Evolutionary conservation across 208 protist species (phyloP), one percentile per base, ranked within the genome.

Genomic region (Jaenimonas drosophilae): DNA sequence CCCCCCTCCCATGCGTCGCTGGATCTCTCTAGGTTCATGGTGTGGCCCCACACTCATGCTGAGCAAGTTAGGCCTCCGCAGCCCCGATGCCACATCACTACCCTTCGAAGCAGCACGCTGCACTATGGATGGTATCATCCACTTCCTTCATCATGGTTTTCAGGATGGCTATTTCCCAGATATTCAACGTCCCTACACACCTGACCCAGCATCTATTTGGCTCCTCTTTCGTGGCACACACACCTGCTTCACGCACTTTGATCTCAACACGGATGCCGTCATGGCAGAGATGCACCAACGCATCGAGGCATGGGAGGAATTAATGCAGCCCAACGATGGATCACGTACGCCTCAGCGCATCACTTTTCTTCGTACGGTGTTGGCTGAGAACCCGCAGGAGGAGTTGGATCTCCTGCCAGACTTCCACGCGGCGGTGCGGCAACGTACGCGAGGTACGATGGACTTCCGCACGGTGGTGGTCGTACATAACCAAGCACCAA

Each of bases 91-190:
- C 26, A 38, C 50, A 2, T 33, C 85, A 20, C n/a, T n/a, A n/a
- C 85, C 85, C 0, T 93, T 93, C 50, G 85, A 93, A 42, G 61
- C 73, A 56, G 80, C 79, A 0, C 79, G 76, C 46, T 88, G 75
- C 58, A 86, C 80, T 30, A 77, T 89, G 30, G 79, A 89, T 54
- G 85, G 74, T 20, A n/a, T 93, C 5, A 52, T 81, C 19, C 48
- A 89, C 27, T 60, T 89, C 34, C 83, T 66, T 0, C 12, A 16
- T 1, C 54, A 65, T 32, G 74, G 76, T 7, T 88, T 84, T 45
- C 32, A 16, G 1, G 36, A 48, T 6, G 64, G 61, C 17, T 70
- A 60, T 33, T 74, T 70, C 32, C 69, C 59, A 5, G 64, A 9
- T 11, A 11, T 29, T 4, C 9, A 3, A n/a, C 36, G 48, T 3